Percentiles rank a stretch among this genome's conserved stretches.
Conservation (phyloP, 2,329 filamentous ascomycete species). For the Paraphoma sp. region DNA sequence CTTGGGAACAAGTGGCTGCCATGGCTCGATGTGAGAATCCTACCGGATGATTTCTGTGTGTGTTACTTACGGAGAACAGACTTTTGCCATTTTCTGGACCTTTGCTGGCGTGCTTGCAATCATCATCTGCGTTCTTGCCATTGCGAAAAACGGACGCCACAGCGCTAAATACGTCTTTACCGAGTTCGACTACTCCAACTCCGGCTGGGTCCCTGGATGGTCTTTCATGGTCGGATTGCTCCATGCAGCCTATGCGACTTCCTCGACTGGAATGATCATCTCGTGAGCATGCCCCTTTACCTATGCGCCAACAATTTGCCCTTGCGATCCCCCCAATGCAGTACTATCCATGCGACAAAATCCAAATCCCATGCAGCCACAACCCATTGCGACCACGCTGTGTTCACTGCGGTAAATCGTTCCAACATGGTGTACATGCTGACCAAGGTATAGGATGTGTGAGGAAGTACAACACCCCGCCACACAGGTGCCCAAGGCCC, state of each 20-base stretch:
- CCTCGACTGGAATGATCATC: slow-evolving; percentile 80
- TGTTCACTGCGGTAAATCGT: slow-evolving; percentile 23
- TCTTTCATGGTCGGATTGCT: slow-evolving; percentile 76
- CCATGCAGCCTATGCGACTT: slow-evolving; percentile 76
- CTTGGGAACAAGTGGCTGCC: slow-evolving; percentile 62
- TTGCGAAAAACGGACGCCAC: slow-evolving; percentile 73
- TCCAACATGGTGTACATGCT: slow-evolving; percentile 26
- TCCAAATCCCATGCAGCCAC: slow-evolving; percentile 10
- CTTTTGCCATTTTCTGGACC: slow-evolving; percentile 76
- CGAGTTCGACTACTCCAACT: slow-evolving; percentile 69
- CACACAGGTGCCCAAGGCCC: slow-evolving; percentile 74
- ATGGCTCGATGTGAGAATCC: slow-evolving; percentile 68
- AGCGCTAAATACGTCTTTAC: slow-evolving; percentile 69
- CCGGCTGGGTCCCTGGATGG: slow-evolving; percentile 75
- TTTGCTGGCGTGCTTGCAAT: slow-evolving; percentile 74
- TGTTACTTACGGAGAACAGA: slow-evolving; percentile 54
- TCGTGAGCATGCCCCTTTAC: slow-evolving; percentile 61
- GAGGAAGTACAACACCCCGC: slow-evolving; percentile 73
- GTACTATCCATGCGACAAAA: background rate
- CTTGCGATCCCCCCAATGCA: slow-evolving; percentile 18
- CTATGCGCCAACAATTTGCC: slow-evolving; percentile 36
- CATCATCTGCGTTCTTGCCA: slow-evolving; percentile 65
- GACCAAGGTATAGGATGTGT: slow-evolving; percentile 65
- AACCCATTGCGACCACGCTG: slow-evolving; percentile 24
- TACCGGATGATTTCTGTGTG: slow-evolving; percentile 23